Conservation (phyloP, 1,139 yeast species). For the Hyphopichia pseudoburtonii region DNA sequence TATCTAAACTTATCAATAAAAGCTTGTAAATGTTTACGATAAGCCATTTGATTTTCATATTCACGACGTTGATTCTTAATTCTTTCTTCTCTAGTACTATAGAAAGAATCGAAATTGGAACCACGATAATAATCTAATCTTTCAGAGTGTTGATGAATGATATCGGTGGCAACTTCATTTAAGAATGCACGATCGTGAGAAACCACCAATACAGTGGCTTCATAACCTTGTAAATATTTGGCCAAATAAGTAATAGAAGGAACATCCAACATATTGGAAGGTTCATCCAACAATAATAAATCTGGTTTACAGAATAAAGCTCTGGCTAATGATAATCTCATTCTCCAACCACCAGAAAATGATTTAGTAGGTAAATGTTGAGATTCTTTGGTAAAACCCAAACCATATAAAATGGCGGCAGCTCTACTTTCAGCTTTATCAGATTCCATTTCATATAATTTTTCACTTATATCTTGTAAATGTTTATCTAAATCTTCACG, state of each 20-base stretch:
- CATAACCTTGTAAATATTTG: slow-evolving; percentile 82
- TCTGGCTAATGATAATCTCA: slow-evolving; percentile 97
- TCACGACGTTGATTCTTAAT: slow-evolving; percentile 90
- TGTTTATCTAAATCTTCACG: slow-evolving; percentile 80
- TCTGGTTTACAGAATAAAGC: slow-evolving; percentile 98
- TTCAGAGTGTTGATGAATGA: slow-evolving; percentile 95
- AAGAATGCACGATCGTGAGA: slow-evolving; percentile 97
- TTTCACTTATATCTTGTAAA: slow-evolving; percentile 75
- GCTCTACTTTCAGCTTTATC: slow-evolving; percentile 98
- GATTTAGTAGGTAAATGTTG: slow-evolving; percentile 82
- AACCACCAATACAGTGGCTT: slow-evolving; percentile 90
- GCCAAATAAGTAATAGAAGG: slow-evolving; percentile 95
- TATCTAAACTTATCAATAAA: slow-evolving; percentile 95
- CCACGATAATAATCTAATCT: slow-evolving; percentile 95
- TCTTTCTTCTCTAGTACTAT: slow-evolving; percentile 92
- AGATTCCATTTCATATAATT: slow-evolving; percentile 87
- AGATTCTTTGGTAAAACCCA: slow-evolving; percentile 89
- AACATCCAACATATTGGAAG: slow-evolving; percentile 99
- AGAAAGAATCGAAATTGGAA: slow-evolving; percentile 88
- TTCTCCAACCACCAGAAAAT: slow-evolving; percentile 99
- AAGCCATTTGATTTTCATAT: slow-evolving; percentile 96
- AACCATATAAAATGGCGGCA: slow-evolving; percentile 88
- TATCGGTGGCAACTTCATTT: slow-evolving; percentile 97
- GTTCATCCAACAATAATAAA: slow-evolving; percentile 89
- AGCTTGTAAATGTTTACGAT: slow-evolving; percentile 86